These are phyloP conservation scores for Pisolithus microcarpus DNA, from an alignment of 768 basidiomycete species.

Conservation along the genomic window DNA sequence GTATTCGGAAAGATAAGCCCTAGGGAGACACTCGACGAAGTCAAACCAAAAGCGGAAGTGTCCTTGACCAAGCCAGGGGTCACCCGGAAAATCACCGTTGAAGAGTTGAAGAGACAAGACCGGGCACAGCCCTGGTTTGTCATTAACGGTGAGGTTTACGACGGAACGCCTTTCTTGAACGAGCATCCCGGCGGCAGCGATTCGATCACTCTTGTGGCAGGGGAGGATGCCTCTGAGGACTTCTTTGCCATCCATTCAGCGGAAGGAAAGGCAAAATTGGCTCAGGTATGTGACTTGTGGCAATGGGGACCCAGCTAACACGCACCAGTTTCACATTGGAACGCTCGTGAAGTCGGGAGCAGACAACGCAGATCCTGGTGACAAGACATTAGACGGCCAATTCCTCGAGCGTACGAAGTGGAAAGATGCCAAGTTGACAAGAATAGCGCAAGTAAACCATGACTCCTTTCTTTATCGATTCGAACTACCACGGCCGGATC, in stretches of 20 bases:
- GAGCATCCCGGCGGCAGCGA: conserved; percentile 55
- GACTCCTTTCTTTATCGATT: conserved; percentile 48
- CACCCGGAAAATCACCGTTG: conserved; percentile 35
- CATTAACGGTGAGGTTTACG: conserved; percentile 49
- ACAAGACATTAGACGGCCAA: conserved; percentile 3
- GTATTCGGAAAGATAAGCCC: conserved; percentile 21
- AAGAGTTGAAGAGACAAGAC: conserved; percentile 36
- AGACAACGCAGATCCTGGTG: conserved; percentile 1
- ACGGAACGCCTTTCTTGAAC: conserved; percentile 42
- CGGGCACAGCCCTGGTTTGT: conserved; percentile 43
- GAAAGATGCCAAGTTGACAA: conserved; percentile 38
- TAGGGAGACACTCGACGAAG: background rate
- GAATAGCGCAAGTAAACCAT: conserved; percentile 36
- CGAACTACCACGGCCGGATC: conserved; percentile 32
- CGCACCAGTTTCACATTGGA: conserved; percentile 40
- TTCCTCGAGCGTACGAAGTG: conserved; percentile 44
- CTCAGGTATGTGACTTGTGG: conserved; percentile 24
- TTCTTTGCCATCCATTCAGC: conserved; percentile 58
- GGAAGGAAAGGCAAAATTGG: conserved; percentile 40
- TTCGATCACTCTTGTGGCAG: conserved; percentile 48
- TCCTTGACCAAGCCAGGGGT: conserved; percentile 42
- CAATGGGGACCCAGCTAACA: conserved; percentile 5
- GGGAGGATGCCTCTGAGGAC: conserved; percentile 56
- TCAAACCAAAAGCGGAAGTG: conserved; percentile 12
- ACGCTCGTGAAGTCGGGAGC: conserved; percentile 27